These are phyloP conservation scores for Boletellus sp. DNA, from an alignment of 768 basidiomycete species.

Conservation along the genomic window DNA sequence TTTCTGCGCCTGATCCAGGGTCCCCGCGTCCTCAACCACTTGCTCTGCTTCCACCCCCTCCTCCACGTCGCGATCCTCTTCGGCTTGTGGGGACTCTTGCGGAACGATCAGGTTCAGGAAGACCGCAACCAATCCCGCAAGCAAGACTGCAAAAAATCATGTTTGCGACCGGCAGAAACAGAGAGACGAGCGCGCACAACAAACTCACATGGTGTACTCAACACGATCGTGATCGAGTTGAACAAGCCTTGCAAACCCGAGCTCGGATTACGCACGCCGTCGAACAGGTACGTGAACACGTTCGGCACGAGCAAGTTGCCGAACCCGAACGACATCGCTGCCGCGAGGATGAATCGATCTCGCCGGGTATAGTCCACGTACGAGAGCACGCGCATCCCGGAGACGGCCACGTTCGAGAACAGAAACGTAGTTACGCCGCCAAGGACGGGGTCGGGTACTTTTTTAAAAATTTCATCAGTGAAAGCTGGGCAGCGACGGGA, in stretches of 20 bases:
- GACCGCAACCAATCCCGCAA: conserved; percentile 54
- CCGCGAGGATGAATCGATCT: conserved; percentile 67
- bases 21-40: conserved; percentile 25
- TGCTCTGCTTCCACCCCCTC: conserved; percentile 16
- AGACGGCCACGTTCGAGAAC: conserved; percentile 70
- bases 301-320: conserved; percentile 65
- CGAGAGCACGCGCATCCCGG: conserved; percentile 67
- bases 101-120: conserved; percentile 59
- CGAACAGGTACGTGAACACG: conserved; percentile 69
- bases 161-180: not conserved
- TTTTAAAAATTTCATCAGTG: not conserved
- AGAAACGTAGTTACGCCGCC: conserved; percentile 88
- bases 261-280: conserved; percentile 49
- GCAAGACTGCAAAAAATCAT: conserved; percentile 40
- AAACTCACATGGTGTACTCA: conserved; percentile 76
- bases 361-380: conserved; percentile 56
- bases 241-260: conserved; percentile 65
- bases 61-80: conserved; percentile 22
- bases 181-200: not conserved
- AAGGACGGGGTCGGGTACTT: conserved; percentile 74
- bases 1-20: not conserved
- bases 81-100: conserved; percentile 17
- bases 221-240: conserved; percentile 72
- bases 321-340: conserved; percentile 64
- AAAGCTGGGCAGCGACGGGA: not conserved